Evolutionary conservation across 306 rosid species (phyloP).

Genomic region (Corylus americana): DNA sequence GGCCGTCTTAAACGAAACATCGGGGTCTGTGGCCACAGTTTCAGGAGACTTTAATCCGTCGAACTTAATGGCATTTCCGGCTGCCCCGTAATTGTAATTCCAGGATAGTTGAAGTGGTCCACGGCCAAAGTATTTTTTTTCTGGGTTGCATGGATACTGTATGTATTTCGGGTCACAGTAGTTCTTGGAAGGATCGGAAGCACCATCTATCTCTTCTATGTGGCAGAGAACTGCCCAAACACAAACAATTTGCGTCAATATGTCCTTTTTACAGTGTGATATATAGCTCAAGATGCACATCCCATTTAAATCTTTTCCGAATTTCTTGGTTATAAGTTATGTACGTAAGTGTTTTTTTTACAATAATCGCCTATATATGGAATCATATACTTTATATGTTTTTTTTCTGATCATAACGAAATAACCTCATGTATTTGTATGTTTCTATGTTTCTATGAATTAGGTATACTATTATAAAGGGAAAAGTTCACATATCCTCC

Average conservation of each 20-base stretch:
- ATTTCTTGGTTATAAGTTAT: too few relatives aligned
- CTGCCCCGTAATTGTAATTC: constrained; percentile 87
- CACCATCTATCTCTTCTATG: constrained; percentile 83
- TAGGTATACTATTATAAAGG: too few relatives aligned
- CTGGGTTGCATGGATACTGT: constrained; percentile 57
- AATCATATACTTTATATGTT: too few relatives aligned
- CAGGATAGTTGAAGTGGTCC: constrained; percentile 87
- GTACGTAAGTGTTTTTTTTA: too few relatives aligned
- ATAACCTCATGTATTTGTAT: too few relatives aligned
- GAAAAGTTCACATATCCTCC: too few relatives aligned
- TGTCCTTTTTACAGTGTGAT: not conserved
- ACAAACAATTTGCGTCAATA: not conserved
- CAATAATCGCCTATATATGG: too few relatives aligned
- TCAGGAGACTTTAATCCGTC: constrained; percentile 74
- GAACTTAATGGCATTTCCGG: constrained; percentile 53
- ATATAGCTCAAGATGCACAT: too few relatives aligned
- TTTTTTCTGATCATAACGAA: too few relatives aligned
- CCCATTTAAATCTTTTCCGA: too few relatives aligned
- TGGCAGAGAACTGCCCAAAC: constrained; percentile 60
- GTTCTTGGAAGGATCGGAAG: constrained; percentile 46
- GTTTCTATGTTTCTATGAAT: too few relatives aligned
- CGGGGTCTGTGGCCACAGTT: constrained; percentile 53
- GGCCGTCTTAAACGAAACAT: constrained; percentile 69
- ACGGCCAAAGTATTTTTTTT: constrained; percentile 74
- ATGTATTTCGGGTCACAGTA: constrained; percentile 66